Base-by-base conservation (phyloP, 2,329 filamentous ascomycete species). In the Raffaelea ambrosiae region DNA sequence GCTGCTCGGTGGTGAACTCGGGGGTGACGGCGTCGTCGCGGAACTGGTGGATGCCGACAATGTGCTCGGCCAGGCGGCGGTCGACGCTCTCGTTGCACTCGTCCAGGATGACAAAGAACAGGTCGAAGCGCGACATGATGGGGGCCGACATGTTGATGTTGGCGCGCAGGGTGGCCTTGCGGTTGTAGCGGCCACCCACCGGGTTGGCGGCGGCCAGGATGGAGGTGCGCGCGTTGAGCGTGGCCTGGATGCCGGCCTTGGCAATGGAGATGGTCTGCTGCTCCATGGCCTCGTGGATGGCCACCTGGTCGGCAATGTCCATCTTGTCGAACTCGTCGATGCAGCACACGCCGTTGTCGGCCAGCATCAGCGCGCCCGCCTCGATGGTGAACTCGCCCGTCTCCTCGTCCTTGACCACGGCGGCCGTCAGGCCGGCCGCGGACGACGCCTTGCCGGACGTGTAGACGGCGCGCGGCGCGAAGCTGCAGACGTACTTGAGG, bases 291-390 rank as follows among this genome's bases (percentile, higher is more conserved):
- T 98, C 93, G 77, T 98, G 93, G 60, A 98, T 98, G 55, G 93
- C 93, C 48, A 98, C 93, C 69, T 98, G 93, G 64, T 98, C 93
- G 46, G 73, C 82, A 53, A 98, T 86, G 60, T 98, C 93, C 93
- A 98, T 98, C 72, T 98, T 98, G 79, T 98, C 93, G 58, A 98
- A 98, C 64, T 98, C 93, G 62, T 98, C 93, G 63, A 98, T 98
- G 51, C 89, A 90, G 66, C 93, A 98, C 58, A 97, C 94, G 47
- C 93, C 93, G 56, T 95, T 96, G 60, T 97, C 84, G 20, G 93
- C 93, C 52, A 98, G 73, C 93, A 98, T 97, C 49, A 98, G 80
- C 13, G 93, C 93, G 70, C 93, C 93, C 7, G 93, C 93, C 69
- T 98, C 93, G 57, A 98, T 98, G 14, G 93, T 98, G 64, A 96